Base-by-base conservation (phyloP, 257 asterid genomes). In the Lycium ferocissimum region DNA sequence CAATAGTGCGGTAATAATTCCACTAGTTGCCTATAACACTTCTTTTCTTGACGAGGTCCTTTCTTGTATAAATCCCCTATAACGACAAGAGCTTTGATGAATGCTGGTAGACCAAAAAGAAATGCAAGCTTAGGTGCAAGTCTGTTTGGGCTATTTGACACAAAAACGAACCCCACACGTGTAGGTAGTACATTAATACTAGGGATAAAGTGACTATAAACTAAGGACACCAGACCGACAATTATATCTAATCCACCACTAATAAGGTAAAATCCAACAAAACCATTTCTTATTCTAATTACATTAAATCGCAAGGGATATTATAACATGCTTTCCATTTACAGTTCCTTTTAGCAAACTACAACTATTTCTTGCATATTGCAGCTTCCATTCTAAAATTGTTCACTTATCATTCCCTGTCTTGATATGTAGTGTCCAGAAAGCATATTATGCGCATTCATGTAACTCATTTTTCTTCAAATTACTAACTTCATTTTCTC, bases 21-120 rank as follows among this genome's bases (percentile, higher is more conserved):
- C 10, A 59, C 33, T 58, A 58, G 63, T 0, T 18, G 3, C 6
- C 26, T 58, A 58, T 18, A 20, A 2, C 9, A 2, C 7, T 17
- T 62, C 71, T 45, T 7, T 9, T 7, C 22, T 79, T 14, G 6
- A 54, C 9, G 33, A 45, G 67, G 57, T 3, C 56, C 35, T 57
- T 9, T 47, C 79, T 70, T 83, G 11, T 26, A 26, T 26, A 26
- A 26, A 26, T 83, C 57, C 80, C 99, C 99, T 20, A 92, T 88
- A 78, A 95, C 94, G 98, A 94, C 98, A 56, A 83, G 85, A 86
- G 99, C 99, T 81, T 88, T 95, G 45, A 91, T 94, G 97, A 92
- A 87, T 0, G 81, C 95, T 8, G 95, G 93, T 18, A 96, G 93
- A 40, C 45, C 3, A 40, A 40, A 40, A 40, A 40, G 45, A 40